Conservation (phyloP, 768 basidiomycete species). For the Krasilnikovozyma curviuscula region DNA sequence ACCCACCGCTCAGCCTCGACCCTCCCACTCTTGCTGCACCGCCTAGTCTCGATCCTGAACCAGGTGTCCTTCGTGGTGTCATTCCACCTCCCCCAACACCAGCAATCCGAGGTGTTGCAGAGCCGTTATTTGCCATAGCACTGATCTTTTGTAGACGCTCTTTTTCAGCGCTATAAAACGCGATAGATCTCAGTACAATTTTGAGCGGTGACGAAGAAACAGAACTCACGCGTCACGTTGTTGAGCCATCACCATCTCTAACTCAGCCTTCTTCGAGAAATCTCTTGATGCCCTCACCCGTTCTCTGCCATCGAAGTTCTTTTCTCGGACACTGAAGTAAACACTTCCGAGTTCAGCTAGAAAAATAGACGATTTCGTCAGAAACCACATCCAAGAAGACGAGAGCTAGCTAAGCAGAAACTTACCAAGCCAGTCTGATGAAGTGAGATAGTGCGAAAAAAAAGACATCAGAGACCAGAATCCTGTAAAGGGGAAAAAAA, state of each 20-base stretch:
- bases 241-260: slow-evolving; percentile 76
- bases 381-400: background rate
- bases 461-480: no score
- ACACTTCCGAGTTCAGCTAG: slow-evolving; percentile 83
- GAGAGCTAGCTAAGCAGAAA: slow-evolving; percentile 5
- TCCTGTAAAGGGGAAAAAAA: no score
- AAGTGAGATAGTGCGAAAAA: no score
- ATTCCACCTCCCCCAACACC: slow-evolving; percentile 15
- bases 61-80: slow-evolving; percentile 23
- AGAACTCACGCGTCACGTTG: slow-evolving; percentile 24
- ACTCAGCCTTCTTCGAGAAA: slow-evolving; percentile 74
- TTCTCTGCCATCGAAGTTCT: slow-evolving; percentile 83
- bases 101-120: slow-evolving; percentile 21
- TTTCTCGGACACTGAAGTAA: slow-evolving; percentile 94
- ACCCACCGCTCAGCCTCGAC: no score
- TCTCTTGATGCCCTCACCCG: slow-evolving; percentile 47
- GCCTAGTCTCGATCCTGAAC: slow-evolving; percentile 23
- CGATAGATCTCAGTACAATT: background rate
- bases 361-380: no score
- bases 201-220: background rate
- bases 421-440: slow-evolving; percentile 90
- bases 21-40: slow-evolving; percentile 22
- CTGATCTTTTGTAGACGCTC: slow-evolving; percentile 20
- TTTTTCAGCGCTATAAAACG: slow-evolving; percentile 18
- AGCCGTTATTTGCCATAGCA: slow-evolving; percentile 14